phyloP scores from a whole-genome alignment of 208 protist species.

The Herpetomonas tarakana region DNA sequence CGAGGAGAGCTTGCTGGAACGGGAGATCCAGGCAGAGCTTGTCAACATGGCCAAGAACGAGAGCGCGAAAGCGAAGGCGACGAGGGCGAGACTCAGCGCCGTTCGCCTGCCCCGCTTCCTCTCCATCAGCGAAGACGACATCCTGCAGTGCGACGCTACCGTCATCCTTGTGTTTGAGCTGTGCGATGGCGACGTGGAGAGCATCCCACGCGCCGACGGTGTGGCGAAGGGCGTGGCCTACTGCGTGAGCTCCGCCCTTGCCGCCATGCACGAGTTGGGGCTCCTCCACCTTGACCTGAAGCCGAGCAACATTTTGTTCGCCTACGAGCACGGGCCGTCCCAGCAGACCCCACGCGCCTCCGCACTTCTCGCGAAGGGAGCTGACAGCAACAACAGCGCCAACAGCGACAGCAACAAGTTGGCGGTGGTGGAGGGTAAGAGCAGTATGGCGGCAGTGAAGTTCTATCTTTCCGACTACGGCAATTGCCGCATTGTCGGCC shows the following conservation, averaged over 20 bases:
- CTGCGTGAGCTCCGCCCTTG: conserved; percentile 76
- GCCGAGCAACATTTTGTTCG: conserved; percentile 84
- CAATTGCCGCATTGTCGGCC: conserved; percentile 78
- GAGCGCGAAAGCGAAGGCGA: conserved; percentile 16
- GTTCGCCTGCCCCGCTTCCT: conserved; percentile 71
- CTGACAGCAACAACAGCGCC: conserved; percentile 6
- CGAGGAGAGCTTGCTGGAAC: conserved; percentile 1
- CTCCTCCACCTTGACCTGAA: conserved; percentile 85
- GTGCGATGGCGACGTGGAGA: conserved; percentile 85
- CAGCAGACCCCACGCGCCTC: conserved; percentile 19
- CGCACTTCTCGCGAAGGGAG: neutral
- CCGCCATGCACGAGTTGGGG: conserved; percentile 76
- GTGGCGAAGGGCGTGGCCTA: conserved; percentile 65
- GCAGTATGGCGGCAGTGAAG: conserved; percentile 35
- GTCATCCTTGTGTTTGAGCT: conserved; percentile 78
- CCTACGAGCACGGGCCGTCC: conserved; percentile 58
- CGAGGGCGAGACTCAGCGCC: conserved; percentile 25
- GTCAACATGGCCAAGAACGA: conserved; percentile 9
- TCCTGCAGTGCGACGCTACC: conserved; percentile 60
- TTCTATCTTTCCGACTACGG: conserved; percentile 89
- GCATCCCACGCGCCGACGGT: conserved; percentile 43
- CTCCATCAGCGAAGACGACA: conserved; percentile 72
- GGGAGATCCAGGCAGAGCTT: conserved; percentile 3
- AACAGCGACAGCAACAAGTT: neutral
- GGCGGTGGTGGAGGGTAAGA: neutral